Evolutionary conservation across 2,329 filamentous ascomycete species (phyloP), one percentile per base, ranked within the genome.

Genomic region (Helotiales sp.): DNA sequence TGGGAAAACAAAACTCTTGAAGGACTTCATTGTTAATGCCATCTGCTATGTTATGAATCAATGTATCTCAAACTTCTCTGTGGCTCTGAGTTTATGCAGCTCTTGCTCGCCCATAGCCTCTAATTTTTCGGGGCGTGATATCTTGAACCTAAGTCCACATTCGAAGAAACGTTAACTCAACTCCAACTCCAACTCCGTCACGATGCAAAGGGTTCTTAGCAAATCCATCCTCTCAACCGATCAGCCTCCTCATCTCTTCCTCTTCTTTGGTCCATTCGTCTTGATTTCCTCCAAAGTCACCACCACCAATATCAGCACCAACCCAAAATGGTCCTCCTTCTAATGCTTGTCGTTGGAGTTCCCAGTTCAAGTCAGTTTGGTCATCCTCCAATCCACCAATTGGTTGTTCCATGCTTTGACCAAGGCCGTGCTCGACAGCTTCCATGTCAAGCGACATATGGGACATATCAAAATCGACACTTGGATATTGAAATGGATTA

Each of bases 171-270:
- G 37, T 34, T 20, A 52, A 34, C 20, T 54, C 13, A 63, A 37
- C 28, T 37, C 24, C 28, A 52, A 34, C 20, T 54, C 13, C 5
- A 20, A 52, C 24, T 4, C n/a, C 40, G 20, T 55, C n/a, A n/a
- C 24, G 20, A 45, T 22, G n/a, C 22, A 22, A 7, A 7, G 8
- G 11, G 22, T 45, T 20, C 13, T 20, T 13, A 20, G n/a, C 1
- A 30, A 28, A 24, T 20, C 59, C 47, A 10, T n/a, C 6, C 8
- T 40, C n/a, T 70, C 64, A 37, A 57, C 69, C 74, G 62, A 77
- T 75, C 52, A 77, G 63, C 30, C 65, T 65, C 43, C 74, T 65
- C 75, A 77, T 77, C 70, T 77, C 75, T 10, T 52, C 49, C 37
- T 73, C 69, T n/a, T 75, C 73, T 17, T 66, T 66, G 13, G 57